These are phyloP conservation scores for Haematococcus lacustris DNA, from an alignment of 139 green algal species.

Conservation along the genomic window DNA sequence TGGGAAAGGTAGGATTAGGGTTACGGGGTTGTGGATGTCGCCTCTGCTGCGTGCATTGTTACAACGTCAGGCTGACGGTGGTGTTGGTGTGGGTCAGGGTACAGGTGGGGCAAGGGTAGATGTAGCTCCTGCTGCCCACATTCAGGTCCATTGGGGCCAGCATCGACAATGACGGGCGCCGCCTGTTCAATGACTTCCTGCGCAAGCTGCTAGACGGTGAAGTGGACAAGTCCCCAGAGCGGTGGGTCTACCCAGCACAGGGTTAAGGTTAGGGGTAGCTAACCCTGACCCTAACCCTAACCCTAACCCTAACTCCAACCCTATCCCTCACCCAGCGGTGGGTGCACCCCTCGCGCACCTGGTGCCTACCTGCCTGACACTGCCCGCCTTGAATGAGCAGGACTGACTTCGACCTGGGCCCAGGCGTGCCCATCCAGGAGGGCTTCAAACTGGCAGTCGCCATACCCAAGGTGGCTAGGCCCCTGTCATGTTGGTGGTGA, in stretches of 20 bases:
- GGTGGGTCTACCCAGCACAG: not conserved
- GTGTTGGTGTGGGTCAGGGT: no score
- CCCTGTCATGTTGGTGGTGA: no score
- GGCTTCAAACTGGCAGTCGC: slow-evolving; percentile 33
- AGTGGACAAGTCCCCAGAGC: slow-evolving; percentile 4
- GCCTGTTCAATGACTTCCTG: slow-evolving; percentile 48
- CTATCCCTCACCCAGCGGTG: no score
- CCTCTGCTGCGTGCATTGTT: no score
- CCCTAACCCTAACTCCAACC: not conserved
- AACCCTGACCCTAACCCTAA: not conserved
- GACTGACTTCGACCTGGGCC: slow-evolving; percentile 57
- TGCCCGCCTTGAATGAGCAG: slow-evolving; percentile 21
- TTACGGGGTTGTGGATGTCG: no score
- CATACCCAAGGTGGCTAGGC: slow-evolving; percentile 35
- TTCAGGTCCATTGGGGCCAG: slow-evolving; percentile 57
- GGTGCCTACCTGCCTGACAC: not conserved
- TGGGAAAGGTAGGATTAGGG: no score
- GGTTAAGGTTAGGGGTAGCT: not conserved
- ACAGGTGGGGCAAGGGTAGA: no score
- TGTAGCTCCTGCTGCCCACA: no score
- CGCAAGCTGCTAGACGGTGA: slow-evolving; percentile 42
- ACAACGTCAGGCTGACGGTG: no score
- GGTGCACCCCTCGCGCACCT: no score
- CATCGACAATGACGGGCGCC: slow-evolving; percentile 36
- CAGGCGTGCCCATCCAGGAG: slow-evolving; percentile 47